Evolutionary conservation across 352 stramenopile species (phyloP), one percentile per base, ranked within the genome.

Genomic region (Phytopythium mirpurense): DNA sequence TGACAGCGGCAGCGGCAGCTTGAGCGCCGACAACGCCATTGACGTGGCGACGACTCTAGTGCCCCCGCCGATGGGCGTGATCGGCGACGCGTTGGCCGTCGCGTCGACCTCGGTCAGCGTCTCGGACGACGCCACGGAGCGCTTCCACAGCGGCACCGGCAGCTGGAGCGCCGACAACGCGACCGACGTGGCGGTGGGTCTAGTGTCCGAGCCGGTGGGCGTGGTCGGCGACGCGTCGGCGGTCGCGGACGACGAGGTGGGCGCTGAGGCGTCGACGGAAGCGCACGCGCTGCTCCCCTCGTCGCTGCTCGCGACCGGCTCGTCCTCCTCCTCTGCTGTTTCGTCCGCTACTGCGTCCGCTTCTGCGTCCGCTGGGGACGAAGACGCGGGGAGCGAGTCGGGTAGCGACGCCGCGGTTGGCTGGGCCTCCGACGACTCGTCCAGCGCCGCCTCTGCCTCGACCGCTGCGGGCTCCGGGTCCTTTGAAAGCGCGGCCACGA

Each of bases 301-400:
- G 27, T 41, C 49, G 38, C 24, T 71, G 18, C 40, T 57, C 16
- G 59, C 56, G 27, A 63, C 57, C 15, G 42, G 57, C 15, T 68
- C 60, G n/a, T 68, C 60, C 24, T 31, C 48, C 27, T 50, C 52
- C 1, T 29, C n/a, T n/a, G n/a, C n/a, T n/a, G n/a, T n/a, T n/a
- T n/a, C n/a, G n/a, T n/a, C n/a, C n/a, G n/a, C n/a, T n/a, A n/a
- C n/a, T n/a, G n/a, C 23, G 9, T 36, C 38, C 8, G 36, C 51
- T 32, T 55, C 32, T 16, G 37, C 32, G 11, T 56, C 31, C 34
- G 34, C 34, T n/a, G n/a, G n/a, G n/a, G n/a, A n/a, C n/a, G n/a
- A n/a, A n/a, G n/a, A n/a, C 14, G 34, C 34, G 7, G 34, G 34
- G 12, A 38, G 34, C 34, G 34, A 18, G 34, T 38, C 34, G 12